Base-by-base conservation (phyloP, 495 filamentous ascomycete genomes). In the Tetracladium marchalianum region DNA sequence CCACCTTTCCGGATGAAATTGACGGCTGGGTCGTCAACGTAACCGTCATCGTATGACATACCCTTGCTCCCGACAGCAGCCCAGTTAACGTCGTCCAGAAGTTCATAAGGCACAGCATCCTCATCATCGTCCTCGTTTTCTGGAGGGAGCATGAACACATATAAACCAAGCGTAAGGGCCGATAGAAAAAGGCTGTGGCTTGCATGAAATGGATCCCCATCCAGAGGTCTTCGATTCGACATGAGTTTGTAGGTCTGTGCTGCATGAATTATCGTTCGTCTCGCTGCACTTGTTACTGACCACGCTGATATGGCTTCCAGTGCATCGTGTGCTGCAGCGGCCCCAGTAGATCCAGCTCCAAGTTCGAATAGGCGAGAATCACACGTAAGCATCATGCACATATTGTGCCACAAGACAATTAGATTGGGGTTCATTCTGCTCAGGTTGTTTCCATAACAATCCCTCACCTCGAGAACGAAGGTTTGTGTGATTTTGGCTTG, bases 71-170 rank as follows among this genome's bases (percentile, higher is more conserved):
- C 63, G 5, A 75, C 62, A n/a, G 56, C 49, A 31, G 61, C 50
- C 72, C 71, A 76, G 44, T 73, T 63, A 13, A 76, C 60, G 36
- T 73, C 68, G 19, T 75, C 69, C 40, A 74, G 56, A 1, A 76
- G 53, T 32, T 76, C 72, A 44, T 72, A 66, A 9, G 63, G 62
- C 0, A 62, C 58, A 4, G 63, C 55, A 11, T 58, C 59, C 10
- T 59, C 53, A n/a, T 61, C 43, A 27, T 27, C 22, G 22, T 27
- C 22, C 11, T 56, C 44, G 5, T 57, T 46, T 15, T 52, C 54
- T 1, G 50, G 46, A 0, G 70, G 65, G 0, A 67, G 62, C 64
- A 70, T 76, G 50, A 73, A 73, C 9, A 68, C 69, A 49, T 74
- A 76, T 2, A 76, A 53, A 1, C 71, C 72, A 6, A 76, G 56